phyloP scores from a whole-genome alignment of 345 rosid genomes.

The Eucalyptus tenuipes region DNA sequence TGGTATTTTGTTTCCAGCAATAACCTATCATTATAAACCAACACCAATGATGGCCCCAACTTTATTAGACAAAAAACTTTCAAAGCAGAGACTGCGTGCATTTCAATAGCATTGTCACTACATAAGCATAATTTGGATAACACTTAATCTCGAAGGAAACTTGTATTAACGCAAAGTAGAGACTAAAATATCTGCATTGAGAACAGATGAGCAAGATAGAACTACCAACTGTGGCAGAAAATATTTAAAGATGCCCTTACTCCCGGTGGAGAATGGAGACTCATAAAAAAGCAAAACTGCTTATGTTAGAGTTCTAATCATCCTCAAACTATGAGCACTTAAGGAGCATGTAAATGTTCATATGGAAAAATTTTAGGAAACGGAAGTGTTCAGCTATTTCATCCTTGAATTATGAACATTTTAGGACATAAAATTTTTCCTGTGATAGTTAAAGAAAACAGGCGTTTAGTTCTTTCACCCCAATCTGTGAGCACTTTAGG shows the following conservation, averaged over 20 bases:
- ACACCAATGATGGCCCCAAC: not conserved
- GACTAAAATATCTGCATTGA: not conserved
- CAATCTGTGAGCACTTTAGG: not conserved
- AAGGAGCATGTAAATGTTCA: not conserved
- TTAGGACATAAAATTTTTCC: not conserved
- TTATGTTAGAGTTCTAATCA: not conserved
- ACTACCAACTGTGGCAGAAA: not conserved
- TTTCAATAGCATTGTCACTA: not conserved
- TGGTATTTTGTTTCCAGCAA: conserved; percentile 85
- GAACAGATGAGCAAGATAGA: not conserved
- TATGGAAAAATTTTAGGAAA: not conserved
- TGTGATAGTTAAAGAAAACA: not conserved
- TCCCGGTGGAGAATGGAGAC: not conserved
- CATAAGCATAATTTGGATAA: not conserved
- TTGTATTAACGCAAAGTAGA: not conserved
- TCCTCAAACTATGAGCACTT: not conserved
- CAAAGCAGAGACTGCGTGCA: not conserved
- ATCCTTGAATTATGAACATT: not conserved
- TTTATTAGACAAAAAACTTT: not conserved
- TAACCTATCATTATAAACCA: conserved; percentile 28
- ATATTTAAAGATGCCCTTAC: not conserved
- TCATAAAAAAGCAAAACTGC: not conserved
- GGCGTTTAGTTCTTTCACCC: not conserved
- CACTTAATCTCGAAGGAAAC: not conserved
- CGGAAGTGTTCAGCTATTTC: not conserved